These are phyloP conservation scores for Sanghuangporus weigelae DNA, from an alignment of 1,284 basidiomycete species.

Conservation along the genomic window DNA sequence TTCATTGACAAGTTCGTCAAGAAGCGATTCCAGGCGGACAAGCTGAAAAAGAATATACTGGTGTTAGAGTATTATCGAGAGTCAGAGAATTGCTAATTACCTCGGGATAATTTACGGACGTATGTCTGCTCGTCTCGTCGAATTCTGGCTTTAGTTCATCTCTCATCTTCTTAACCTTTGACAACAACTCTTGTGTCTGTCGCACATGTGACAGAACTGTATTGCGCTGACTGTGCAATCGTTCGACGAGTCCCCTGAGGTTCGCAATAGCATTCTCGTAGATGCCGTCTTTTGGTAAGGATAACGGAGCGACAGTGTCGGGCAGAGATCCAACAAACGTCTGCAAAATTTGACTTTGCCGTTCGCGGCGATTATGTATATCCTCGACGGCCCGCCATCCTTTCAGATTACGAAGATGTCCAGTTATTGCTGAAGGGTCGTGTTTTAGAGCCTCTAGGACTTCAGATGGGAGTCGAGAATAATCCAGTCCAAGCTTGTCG, in stretches of 20 bases:
- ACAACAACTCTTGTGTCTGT: conserved; percentile 43
- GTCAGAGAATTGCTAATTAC: conserved; percentile 31
- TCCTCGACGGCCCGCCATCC: conserved; percentile 72
- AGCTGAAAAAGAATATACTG: not conserved
- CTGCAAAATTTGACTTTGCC: conserved; percentile 53
- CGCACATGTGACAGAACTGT: conserved; percentile 37
- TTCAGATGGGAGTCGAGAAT: conserved; percentile 50
- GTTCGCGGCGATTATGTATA: conserved; percentile 52
- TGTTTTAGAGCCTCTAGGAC: conserved; percentile 67
- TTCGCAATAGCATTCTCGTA: conserved; percentile 49
- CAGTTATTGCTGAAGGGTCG: conserved; percentile 67
- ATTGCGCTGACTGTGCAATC: conserved; percentile 33
- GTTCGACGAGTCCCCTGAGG: conserved; percentile 42
- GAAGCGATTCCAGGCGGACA: conserved; percentile 6
- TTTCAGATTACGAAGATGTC: conserved; percentile 46
- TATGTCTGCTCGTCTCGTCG: conserved; percentile 59
- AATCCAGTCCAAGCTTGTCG: conserved; percentile 40
- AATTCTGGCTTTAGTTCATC: conserved; percentile 55
- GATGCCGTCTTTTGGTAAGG: conserved; percentile 34
- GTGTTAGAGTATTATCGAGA: conserved; percentile 4
- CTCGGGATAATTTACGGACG: conserved; percentile 71
- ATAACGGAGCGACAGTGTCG: conserved; percentile 9
- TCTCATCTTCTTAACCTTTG: conserved; percentile 50
- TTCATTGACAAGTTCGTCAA: conserved; percentile 14
- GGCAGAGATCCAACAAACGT: conserved; percentile 31